Percentiles rank a stretch among this genome's conserved stretches.
Conservation (phyloP, 495 filamentous ascomycete genomes). For the Penicillium dipodomyicola region DNA sequence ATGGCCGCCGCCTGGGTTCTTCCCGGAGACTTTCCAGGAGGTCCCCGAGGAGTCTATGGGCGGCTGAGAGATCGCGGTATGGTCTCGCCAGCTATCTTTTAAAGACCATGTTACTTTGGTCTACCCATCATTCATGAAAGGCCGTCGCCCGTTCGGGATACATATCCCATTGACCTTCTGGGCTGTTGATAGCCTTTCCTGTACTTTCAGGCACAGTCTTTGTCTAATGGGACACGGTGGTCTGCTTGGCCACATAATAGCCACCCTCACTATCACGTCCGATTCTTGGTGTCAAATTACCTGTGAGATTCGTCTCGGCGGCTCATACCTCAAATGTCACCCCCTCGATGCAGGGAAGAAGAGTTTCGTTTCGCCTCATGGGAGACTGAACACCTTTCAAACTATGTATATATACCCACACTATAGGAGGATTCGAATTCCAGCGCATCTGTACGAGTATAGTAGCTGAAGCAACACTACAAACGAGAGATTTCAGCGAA, state of each 20-base stretch:
- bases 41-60: slow-evolving; percentile 28
- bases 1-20: slow-evolving; percentile 49
- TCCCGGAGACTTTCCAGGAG: slow-evolving; percentile 46
- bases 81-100: slow-evolving; percentile 1
- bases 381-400: background rate
- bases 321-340: background rate
- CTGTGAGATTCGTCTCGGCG: background rate
- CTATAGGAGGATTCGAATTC: background rate
- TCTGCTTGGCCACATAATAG: background rate
- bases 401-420: slow-evolving; percentile 8
- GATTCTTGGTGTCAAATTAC: background rate
- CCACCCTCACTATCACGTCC: background rate
- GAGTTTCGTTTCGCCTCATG: background rate
- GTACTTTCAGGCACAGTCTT: background rate
- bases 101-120: background rate
- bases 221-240: background rate
- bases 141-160: background rate
- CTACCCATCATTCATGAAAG: background rate
- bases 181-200: background rate
- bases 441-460: background rate
- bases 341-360: background rate
- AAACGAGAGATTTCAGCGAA: background rate
- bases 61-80: slow-evolving; percentile 17
- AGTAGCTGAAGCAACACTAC: background rate
- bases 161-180: background rate